phyloP scores from a whole-genome alignment of 2,329 filamentous ascomycete genomes.

The Aspergillus awamori region DNA sequence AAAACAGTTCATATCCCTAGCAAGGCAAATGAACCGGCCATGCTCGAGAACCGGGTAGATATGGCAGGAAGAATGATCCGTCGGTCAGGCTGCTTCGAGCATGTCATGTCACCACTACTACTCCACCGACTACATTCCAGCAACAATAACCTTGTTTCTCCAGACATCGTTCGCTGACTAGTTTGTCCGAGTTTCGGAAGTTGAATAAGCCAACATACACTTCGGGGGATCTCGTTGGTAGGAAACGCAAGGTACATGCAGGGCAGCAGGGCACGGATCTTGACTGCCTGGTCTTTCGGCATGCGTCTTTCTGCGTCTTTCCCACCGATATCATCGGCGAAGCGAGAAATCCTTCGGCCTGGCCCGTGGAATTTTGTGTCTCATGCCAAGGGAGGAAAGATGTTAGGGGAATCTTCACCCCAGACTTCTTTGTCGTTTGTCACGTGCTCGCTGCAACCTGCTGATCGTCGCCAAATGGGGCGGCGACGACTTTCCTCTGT shows the following conservation, averaged over 20 bases:
- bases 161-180: not conserved
- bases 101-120: not conserved
- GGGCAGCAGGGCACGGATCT: not conserved
- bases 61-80: slow-evolving; percentile 2
- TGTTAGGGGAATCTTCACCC: not conserved
- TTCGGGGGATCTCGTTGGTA: not conserved
- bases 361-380: slow-evolving; percentile 12
- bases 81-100: not conserved
- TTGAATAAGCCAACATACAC: not conserved
- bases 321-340: slow-evolving; percentile 4
- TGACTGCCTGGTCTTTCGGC: not conserved
- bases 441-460: not conserved
- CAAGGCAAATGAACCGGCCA: not conserved
- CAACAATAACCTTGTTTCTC: slow-evolving; percentile 2
- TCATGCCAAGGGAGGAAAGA: slow-evolving; percentile 8
- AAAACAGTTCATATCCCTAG: not conserved
- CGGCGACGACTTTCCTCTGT: slow-evolving; percentile 10
- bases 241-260: slow-evolving; percentile 6
- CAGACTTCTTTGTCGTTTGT: not conserved
- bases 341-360: slow-evolving; percentile 11
- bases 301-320: not conserved
- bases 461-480: slow-evolving; percentile 9
- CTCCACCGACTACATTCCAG: not conserved
- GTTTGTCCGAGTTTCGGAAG: not conserved
- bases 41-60: not conserved